Conservation (phyloP, 495 filamentous ascomycete genomes). For the Penicilliopsis zonata region DNA sequence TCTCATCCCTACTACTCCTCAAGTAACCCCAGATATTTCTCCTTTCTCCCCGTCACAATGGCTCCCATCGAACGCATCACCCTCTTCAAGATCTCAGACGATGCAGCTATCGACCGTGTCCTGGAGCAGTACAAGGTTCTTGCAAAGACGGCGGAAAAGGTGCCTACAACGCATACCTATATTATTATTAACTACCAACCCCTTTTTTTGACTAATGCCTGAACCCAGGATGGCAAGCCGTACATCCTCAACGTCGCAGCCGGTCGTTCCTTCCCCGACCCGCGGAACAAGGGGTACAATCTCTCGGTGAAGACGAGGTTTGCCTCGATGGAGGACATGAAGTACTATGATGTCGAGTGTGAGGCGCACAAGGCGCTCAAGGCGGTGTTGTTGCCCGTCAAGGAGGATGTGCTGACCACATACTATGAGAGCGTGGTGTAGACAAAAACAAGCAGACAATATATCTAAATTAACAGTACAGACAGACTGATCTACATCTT, state of each 20-base stretch:
- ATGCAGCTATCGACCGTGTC: conserved; percentile 27
- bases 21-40: background rate
- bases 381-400: conserved; percentile 24
- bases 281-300: conserved; percentile 51
- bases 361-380: conserved; percentile 50
- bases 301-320: conserved; percentile 48
- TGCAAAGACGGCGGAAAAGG: conserved; percentile 39
- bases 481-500: no score
- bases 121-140: conserved; percentile 39
- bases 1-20: background rate
- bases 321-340: conserved; percentile 51
- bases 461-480: no score
- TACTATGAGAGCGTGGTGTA: conserved; percentile 34
- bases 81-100: conserved; percentile 46
- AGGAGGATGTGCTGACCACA: conserved; percentile 34
- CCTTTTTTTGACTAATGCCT: background rate
- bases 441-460: no score
- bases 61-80: conserved; percentile 43
- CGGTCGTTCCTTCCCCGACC: conserved; percentile 34
- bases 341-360: conserved; percentile 56
- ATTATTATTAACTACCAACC: background rate
- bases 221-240: conserved; percentile 46
- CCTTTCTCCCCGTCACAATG: conserved; percentile 10
- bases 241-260: conserved; percentile 45
- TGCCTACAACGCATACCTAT: conserved; percentile 6